Evolutionary conservation across 331 rosid genomes (phyloP), one percentile per base, ranked within the genome.

Genomic region (Erythrophleum ivorense): DNA sequence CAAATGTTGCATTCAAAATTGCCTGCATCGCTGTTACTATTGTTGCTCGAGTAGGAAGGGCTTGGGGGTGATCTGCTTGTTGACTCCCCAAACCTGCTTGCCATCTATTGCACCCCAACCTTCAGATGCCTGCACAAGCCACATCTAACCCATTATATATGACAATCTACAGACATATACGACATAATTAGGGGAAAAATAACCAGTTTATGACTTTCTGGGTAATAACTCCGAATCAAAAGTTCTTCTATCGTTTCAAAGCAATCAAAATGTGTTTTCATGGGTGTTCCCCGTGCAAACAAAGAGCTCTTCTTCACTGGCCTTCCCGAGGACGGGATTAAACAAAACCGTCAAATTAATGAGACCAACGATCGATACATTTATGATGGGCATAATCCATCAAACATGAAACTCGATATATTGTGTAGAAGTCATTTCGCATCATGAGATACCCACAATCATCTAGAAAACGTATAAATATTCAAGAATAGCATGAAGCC

Each of bases 1-100:
- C 95, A 92, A 77, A 92, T 92, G 87, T 92, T 92, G 88, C 97
- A 92, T 83, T 92, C 97, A 54, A 92, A 92, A 78, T 87, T 82
- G 43, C 90, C 91, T 1, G 94, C 88, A 73, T 90, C 91, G 36
- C 81, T 76, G 73, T 84, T 91, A 69, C 60, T 84, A 50, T 82
- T 85, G 74, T 82, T 80, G 80, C 84, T 73, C 7, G 90, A 83
- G 83, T 8, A 86, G 45, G 90, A 88, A 38, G 94, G 87, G 76
- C 85, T 88, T 81, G 86, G 92, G 49, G 91, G 85, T 19, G 88
- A 75, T 87, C 86, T 86, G 78, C 92, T 85, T 18, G 83, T 83
- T 43, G 97, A 90, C 84, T 86, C 92, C 78, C 91, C 90, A 69
- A 88, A 86, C 79, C 89, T 90, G 62, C 92, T 86, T 41, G 76